These are phyloP conservation scores for Fraxinus xanthoxyloides DNA, from an alignment of 305 asterid genomes.

Conservation along the genomic window DNA sequence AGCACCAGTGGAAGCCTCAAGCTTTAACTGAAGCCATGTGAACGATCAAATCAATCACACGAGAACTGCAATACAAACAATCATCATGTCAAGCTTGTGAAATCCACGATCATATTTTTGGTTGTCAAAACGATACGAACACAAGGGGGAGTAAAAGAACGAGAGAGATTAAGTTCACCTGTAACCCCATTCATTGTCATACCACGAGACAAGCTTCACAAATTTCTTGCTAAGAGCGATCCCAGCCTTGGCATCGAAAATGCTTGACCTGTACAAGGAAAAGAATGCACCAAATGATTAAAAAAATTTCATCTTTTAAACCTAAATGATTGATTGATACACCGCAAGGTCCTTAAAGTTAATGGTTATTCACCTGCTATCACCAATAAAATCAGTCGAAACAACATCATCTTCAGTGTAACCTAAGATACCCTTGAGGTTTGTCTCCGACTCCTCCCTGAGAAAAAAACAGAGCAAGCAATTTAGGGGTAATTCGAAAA, in stretches of 20 bases:
- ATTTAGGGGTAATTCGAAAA: neutral
- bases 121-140: too few relatives aligned
- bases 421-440: constrained; percentile 45
- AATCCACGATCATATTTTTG: neutral
- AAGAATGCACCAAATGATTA: neutral
- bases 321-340: neutral
- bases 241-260: constrained; percentile 51
- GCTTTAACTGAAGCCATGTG: constrained; percentile 33
- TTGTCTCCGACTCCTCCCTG: constrained; percentile 45
- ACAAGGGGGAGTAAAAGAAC: too few relatives aligned
- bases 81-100: neutral
- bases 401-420: constrained; percentile 46
- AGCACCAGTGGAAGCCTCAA: neutral
- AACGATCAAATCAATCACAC: constrained; percentile 38
- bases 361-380: constrained; percentile 29
- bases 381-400: constrained; percentile 44
- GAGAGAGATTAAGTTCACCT: constrained; percentile 14
- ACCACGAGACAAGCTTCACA: constrained; percentile 47
- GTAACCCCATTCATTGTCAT: constrained; percentile 51
- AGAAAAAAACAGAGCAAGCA: neutral
- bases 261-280: constrained; percentile 37
- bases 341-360: neutral
- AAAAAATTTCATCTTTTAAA: neutral
- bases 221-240: constrained; percentile 40
- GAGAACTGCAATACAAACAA: constrained; percentile 25